phyloP scores from a whole-genome alignment of 2,329 filamentous ascomycete genomes.

The Zasmidium citrigriseum region DNA sequence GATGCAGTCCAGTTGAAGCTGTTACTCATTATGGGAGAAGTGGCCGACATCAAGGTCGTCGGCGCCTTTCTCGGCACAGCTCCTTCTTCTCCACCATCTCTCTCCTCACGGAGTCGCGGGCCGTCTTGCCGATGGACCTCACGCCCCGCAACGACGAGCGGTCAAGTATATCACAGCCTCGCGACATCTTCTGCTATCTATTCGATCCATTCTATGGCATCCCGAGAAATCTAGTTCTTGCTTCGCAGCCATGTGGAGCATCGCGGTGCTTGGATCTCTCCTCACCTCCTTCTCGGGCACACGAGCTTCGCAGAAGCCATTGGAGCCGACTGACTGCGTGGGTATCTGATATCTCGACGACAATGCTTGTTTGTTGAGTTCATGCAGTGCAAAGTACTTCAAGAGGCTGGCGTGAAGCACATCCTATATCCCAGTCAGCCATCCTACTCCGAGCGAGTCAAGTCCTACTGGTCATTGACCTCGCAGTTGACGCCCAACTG shows the following conservation, averaged over 20 bases:
- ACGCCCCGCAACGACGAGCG: too few relatives aligned
- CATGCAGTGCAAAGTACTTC: background rate
- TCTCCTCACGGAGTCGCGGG: background rate
- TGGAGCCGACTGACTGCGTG: background rate
- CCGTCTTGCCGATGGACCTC: background rate
- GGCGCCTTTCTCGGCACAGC: background rate
- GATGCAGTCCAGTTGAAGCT: too few relatives aligned
- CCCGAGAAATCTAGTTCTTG: too few relatives aligned
- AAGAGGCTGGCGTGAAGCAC: background rate
- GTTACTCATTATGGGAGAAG: too few relatives aligned
- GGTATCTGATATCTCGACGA: background rate
- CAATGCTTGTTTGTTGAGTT: background rate
- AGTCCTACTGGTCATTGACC: background rate
- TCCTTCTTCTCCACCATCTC: background rate
- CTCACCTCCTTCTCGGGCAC: background rate
- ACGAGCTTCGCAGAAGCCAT: background rate
- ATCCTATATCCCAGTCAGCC: background rate
- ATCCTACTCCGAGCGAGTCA: background rate
- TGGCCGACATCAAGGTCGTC: too few relatives aligned
- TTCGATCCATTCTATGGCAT: too few relatives aligned
- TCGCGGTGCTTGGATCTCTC: background rate
- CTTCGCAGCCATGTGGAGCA: background rate
- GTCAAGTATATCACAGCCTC: too few relatives aligned
- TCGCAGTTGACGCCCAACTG: background rate
- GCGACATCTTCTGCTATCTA: too few relatives aligned